Percentiles rank a stretch among this genome's conserved stretches.
Conservation (phyloP, 352 stramenopile genomes). For the Pythium brachiatum region DNA sequence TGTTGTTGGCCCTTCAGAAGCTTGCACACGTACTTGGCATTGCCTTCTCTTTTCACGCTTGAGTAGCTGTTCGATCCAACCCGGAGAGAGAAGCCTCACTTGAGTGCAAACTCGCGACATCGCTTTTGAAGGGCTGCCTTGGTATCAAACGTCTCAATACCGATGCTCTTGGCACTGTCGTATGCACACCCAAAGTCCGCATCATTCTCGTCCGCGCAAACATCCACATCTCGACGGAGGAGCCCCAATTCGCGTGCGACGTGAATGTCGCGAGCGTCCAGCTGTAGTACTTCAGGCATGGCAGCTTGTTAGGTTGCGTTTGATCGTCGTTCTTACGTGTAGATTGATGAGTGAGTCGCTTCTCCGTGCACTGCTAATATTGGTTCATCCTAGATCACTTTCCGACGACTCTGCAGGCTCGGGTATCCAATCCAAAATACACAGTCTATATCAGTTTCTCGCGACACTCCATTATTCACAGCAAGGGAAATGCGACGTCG, state of each 20-base stretch:
- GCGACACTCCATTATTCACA: too few species aligned
- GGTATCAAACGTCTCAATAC: background rate
- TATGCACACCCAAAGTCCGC: background rate
- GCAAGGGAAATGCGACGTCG: too few species aligned
- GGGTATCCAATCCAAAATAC: too few species aligned
- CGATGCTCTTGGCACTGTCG: background rate
- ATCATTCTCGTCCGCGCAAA: background rate
- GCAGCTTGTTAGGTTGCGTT: background rate
- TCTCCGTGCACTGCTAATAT: too few species aligned
- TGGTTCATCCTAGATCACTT: too few species aligned
- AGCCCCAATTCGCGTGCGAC: background rate
- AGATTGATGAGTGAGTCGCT: background rate
- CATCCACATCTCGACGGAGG: background rate
- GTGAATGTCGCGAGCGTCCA: background rate
- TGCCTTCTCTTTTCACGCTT: background rate
- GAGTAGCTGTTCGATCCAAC: background rate
- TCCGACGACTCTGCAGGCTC: too few species aligned
- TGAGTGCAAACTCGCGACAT: background rate
- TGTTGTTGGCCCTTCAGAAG: background rate
- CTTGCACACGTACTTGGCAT: conserved; percentile 14
- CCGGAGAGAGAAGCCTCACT: background rate
- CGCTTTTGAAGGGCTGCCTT: background rate
- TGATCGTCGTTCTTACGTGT: background rate
- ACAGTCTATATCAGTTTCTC: too few species aligned
- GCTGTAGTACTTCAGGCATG: background rate